These are phyloP conservation scores for Pyrrhoderma lamaoense DNA, from an alignment of 1,284 basidiomycete genomes.

Conservation along the genomic window DNA sequence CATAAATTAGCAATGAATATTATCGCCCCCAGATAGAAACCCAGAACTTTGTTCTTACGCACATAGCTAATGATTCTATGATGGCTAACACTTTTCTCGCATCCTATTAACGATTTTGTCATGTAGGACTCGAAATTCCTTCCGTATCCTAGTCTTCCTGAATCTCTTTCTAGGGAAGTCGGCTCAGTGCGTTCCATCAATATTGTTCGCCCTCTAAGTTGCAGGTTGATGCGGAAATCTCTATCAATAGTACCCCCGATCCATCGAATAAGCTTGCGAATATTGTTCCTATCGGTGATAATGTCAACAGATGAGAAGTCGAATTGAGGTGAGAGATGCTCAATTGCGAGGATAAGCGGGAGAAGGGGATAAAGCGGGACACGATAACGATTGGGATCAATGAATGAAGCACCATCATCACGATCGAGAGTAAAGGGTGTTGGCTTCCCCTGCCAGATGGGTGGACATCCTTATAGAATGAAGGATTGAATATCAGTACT, in stretches of 20 bases:
- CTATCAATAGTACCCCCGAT: conserved; percentile 19
- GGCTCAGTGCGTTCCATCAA: conserved; percentile 21
- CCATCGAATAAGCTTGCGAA: conserved; percentile 32
- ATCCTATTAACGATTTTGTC: conserved; percentile 25
- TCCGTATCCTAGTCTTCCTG: conserved; percentile 25
- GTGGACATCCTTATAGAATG: conserved; percentile 20
- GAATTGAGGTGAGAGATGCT: conserved; percentile 27
- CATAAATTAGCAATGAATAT: neutral
- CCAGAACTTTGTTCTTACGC: conserved; percentile 15
- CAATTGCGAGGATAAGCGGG: conserved; percentile 30
- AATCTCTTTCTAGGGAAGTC: neutral
- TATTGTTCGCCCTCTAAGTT: conserved; percentile 21
- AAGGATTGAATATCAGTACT: neutral
- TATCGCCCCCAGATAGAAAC: no score
- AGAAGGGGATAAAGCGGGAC: conserved; percentile 27
- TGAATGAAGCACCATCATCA: conserved; percentile 25
- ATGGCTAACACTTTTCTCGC: conserved; percentile 29
- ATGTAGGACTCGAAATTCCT: conserved; percentile 29
- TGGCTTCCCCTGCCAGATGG: conserved; percentile 25
- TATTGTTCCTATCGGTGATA: conserved; percentile 31
- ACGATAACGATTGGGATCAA: conserved; percentile 29
- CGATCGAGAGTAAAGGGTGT: conserved; percentile 22
- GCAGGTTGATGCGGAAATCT: conserved; percentile 33
- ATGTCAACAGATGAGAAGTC: conserved; percentile 27
- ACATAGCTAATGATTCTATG: conserved; percentile 34